Evolutionary conservation across 495 filamentous ascomycete species (phyloP), one percentile per base, ranked within the genome.

Genomic region (Venustampulla echinocandica): DNA sequence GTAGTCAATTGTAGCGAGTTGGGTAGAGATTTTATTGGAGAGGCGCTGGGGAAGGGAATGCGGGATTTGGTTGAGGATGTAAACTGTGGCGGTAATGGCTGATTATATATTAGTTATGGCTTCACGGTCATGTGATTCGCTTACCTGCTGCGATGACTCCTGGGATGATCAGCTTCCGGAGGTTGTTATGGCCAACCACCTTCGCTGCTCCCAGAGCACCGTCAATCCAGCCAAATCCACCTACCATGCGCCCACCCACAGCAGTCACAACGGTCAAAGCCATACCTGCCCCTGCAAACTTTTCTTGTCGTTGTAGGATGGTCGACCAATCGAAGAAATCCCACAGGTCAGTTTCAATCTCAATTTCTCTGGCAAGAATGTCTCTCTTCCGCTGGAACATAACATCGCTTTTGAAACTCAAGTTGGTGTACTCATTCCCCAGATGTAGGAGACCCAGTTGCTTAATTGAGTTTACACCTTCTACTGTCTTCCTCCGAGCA

Each of bases 231-330:
- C 85, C 80, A 58, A 85, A 76, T 40, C 89, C 81, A 51, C 90
- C 85, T 35, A 97, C 68, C 48, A 90, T 69, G 28, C 89, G 75
- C 10, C 81, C 76, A 40, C 90, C 87, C 9, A 95, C 70, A 15
- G 92, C 82, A 47, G 87, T 87, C n/a, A 82, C 85, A 22, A 90
- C 79, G 1, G 92, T 97, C 64, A 98, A 72, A 30, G 93, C 90
- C 81, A 97, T 85, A 50, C 92, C 80, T 21, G 88, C 88, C 28
- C 88, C 87, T 11, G 87, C 89, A 32, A 92, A 68, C 68, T 97
- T 96, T 69, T 98, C 93, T 61, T 98, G 89, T 38, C 79, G 73
- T 56, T 97, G 87, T 70, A 92, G 80, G 9, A 95, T 68, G 10
- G 77, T 81, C 24, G 74, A 69, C 56, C 89, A 68, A 61, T 98